Evolutionary conservation across 352 stramenopile species (phyloP).

Genomic region (Halophytophthora polymorphica): DNA sequence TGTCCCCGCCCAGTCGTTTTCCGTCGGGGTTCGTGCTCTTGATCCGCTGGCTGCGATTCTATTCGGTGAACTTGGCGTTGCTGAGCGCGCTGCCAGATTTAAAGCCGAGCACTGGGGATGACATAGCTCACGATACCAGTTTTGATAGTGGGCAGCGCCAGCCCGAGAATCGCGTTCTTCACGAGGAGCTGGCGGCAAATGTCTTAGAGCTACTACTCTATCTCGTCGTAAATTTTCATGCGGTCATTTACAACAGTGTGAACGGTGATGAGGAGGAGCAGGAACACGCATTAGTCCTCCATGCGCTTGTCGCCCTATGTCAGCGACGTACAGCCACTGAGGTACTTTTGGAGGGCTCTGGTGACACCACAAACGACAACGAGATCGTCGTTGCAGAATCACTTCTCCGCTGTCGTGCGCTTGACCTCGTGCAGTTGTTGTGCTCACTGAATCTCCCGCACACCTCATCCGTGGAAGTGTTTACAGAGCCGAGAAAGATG

Average conservation of each 20-base stretch:
- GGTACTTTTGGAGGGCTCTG: background rate
- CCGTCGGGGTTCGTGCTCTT: constrained; percentile 26
- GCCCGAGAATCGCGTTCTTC: background rate
- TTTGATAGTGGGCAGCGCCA: background rate
- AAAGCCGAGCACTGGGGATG: background rate
- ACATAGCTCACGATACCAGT: no score
- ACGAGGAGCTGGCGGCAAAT: constrained; percentile 6
- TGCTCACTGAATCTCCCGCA: constrained; percentile 25
- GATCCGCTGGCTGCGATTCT: constrained; percentile 26
- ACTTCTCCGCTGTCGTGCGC: constrained; percentile 14
- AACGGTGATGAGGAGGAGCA: constrained; percentile 9
- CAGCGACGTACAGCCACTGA: constrained; percentile 3
- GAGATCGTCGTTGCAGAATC: constrained; percentile 8
- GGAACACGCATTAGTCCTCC: constrained; percentile 10
- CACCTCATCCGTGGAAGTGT: constrained; percentile 18
- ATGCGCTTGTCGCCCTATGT: constrained; percentile 14
- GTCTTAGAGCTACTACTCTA: constrained; percentile 17
- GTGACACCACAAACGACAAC: constrained; percentile 1
- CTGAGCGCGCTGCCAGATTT: background rate
- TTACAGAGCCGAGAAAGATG: constrained; percentile 18
- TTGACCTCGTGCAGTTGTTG: constrained; percentile 25
- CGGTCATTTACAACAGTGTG: constrained; percentile 13
- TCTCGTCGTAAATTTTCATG: constrained; percentile 13
- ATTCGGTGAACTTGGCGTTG: constrained; percentile 22
- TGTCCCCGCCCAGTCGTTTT: constrained; percentile 10